Conservation (phyloP, 257 asterid genomes). For the Lycium ferocissimum region DNA sequence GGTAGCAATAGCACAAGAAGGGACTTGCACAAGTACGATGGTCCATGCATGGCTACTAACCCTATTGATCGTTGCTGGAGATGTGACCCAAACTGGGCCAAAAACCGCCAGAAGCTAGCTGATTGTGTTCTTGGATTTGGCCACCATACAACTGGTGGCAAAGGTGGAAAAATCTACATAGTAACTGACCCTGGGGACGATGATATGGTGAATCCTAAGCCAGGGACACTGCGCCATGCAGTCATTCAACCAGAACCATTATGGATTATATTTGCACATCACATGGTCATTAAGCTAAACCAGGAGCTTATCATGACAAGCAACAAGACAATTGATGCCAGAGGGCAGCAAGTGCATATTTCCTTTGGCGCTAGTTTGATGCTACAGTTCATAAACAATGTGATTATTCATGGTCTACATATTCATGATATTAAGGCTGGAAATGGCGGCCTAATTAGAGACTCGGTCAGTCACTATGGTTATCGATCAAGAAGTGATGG, state of each 20-base stretch:
- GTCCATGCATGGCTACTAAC: conserved; percentile 43
- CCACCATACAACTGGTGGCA: conserved; percentile 43
- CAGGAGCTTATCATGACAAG: conserved; percentile 43
- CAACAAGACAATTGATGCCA: conserved; percentile 46
- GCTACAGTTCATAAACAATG: conserved; percentile 41
- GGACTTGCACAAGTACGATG: conserved; percentile 30
- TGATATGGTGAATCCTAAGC: conserved; percentile 39
- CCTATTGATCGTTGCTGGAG: conserved; percentile 53
- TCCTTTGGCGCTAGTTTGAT: conserved; percentile 40
- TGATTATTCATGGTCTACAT: conserved; percentile 39
- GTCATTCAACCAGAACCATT: conserved; percentile 39
- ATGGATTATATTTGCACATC: conserved; percentile 40
- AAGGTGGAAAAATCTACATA: conserved; percentile 38
- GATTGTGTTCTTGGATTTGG: conserved; percentile 49
- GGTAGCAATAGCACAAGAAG: conserved; percentile 41
- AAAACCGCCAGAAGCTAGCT: conserved; percentile 38
- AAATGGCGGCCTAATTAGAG: conserved; percentile 42
- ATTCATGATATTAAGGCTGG: conserved; percentile 39
- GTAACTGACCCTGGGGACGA: conserved; percentile 40
- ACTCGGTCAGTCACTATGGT: conserved; percentile 41
- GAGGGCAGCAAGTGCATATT: conserved; percentile 44
- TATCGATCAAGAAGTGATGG: conserved; percentile 43
- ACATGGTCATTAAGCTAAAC: conserved; percentile 42
- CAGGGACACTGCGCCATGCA: conserved; percentile 46
- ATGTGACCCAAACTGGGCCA: conserved; percentile 41